phyloP scores from a whole-genome alignment of 2,329 filamentous ascomycete species.

The Microcyclospora pomicola region DNA sequence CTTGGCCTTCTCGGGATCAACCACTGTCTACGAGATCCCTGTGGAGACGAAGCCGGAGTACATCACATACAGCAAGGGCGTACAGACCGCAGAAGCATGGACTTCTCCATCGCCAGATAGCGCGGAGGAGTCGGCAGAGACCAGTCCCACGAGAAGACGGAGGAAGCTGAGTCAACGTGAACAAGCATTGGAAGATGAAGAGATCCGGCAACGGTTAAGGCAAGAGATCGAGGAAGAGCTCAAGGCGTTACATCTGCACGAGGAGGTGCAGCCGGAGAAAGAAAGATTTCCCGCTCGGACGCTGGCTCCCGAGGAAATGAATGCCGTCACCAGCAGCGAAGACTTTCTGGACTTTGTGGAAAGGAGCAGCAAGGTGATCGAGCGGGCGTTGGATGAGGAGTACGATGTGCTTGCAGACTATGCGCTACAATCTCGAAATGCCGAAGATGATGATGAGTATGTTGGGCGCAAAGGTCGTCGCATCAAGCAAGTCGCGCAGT shows the following conservation, averaged over 20 bases:
- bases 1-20: slow-evolving; percentile 58
- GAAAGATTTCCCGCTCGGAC: slow-evolving; percentile 62
- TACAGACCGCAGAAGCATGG: slow-evolving; percentile 78
- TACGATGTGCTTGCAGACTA: slow-evolving; percentile 96
- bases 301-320: slow-evolving; percentile 71
- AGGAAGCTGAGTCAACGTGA: slow-evolving; percentile 69
- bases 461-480: slow-evolving; percentile 58
- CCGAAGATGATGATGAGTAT: slow-evolving; percentile 69
- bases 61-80: slow-evolving; percentile 92
- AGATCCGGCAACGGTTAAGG: slow-evolving; percentile 70
- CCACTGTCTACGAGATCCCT: slow-evolving; percentile 68
- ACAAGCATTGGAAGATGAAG: slow-evolving; percentile 65
- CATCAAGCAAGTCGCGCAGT: slow-evolving; percentile 79
- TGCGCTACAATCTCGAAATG: slow-evolving; percentile 59
- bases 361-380: slow-evolving; percentile 89
- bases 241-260: slow-evolving; percentile 47
- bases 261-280: slow-evolving; percentile 33
- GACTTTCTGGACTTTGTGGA: slow-evolving; percentile 95
- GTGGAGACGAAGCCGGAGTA: slow-evolving; percentile 55
- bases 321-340: slow-evolving; percentile 78
- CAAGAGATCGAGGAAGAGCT: slow-evolving; percentile 90
- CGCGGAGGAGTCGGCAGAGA: slow-evolving; percentile 31
- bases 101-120: slow-evolving; percentile 38
- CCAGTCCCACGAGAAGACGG: slow-evolving; percentile 38
- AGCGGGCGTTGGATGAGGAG: slow-evolving; percentile 84